phyloP scores from a whole-genome alignment of 179 eudicot genomes.

The Silene noctiflora region DNA sequence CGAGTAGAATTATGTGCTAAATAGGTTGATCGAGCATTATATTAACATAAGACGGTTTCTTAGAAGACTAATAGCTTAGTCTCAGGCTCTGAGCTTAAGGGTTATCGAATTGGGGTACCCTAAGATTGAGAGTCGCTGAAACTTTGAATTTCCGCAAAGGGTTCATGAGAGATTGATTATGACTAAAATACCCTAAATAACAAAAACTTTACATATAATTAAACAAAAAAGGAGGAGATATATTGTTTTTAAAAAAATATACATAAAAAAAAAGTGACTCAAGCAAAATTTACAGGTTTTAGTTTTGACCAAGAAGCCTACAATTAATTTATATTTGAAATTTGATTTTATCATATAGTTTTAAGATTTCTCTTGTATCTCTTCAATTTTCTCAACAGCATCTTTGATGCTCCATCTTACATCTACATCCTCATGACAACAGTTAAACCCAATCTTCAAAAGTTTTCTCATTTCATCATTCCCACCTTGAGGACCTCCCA shows the following conservation, averaged over 20 bases:
- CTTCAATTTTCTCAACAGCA: conserved; percentile 36
- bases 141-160: background rate
- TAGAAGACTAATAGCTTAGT: background rate
- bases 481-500: conserved; percentile 29
- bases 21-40: too few relatives aligned
- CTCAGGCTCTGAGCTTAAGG: background rate
- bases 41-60: too few relatives aligned
- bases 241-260: conserved; percentile 8
- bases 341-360: conserved; percentile 19
- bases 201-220: conserved; percentile 1
- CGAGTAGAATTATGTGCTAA: too few relatives aligned
- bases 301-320: conserved; percentile 19
- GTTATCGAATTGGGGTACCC: background rate
- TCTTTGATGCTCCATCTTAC: conserved; percentile 41
- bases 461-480: conserved; percentile 37
- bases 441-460: conserved; percentile 34
- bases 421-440: conserved; percentile 41
- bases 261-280: background rate
- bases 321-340: conserved; percentile 2
- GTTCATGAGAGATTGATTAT: background rate
- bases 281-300: conserved; percentile 8
- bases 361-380: conserved; percentile 25
- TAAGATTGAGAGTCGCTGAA: background rate
- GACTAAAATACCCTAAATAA: conserved; percentile 3
- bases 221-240: background rate